Evolutionary conservation across 352 stramenopile species (phyloP), one percentile per base, ranked within the genome.

Genomic region (Pythium biforme): DNA sequence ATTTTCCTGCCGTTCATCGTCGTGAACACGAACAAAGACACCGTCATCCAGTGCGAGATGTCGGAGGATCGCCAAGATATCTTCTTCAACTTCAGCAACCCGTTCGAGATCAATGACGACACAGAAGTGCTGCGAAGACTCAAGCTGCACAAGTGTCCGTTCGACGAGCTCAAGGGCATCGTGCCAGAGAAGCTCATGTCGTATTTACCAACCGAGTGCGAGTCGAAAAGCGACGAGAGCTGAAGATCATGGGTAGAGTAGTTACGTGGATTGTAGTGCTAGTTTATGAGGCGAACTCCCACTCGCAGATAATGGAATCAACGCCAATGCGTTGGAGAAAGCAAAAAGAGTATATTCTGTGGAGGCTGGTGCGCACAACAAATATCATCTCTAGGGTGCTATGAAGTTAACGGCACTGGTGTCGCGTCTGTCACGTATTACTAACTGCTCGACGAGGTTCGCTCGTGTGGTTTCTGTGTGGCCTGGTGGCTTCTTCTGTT

Each of bases 91-190:
- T 99, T 99, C 70, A 96, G 79, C 67, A 85, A 88, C 45, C 90
- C 94, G 37, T 99, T 98, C 75, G 95, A 99, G 76, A 98, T 99
- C 74, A 97, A 98, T 69, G 95, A 98, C 77, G 96, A 98, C 74
- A 98, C 96, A 62, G 95, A 98, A 43, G 97, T 99, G 58, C 74
- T 99, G 64, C 97, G 97, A 68, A 86, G 89, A 60, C 78, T 99
- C 41, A 87, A 90, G 47, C 76, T 98, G 73, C 89, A 97, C 76
- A 88, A 92, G 61, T 77, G 77, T 45, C 50, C 74, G 37, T 84
- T 74, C 34, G 54, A 71, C n/a, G 80, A 94, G 47, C 64, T 92
- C 17, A 87, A 88, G 69, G 66, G 80, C 43, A 79, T 92, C 60
- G 77, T 95, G 6, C 77, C 85, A 1, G 79, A 90, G 33, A 89